phyloP scores from a whole-genome alignment of 805 yeast genomes.

The Lipomyces anomalus region DNA sequence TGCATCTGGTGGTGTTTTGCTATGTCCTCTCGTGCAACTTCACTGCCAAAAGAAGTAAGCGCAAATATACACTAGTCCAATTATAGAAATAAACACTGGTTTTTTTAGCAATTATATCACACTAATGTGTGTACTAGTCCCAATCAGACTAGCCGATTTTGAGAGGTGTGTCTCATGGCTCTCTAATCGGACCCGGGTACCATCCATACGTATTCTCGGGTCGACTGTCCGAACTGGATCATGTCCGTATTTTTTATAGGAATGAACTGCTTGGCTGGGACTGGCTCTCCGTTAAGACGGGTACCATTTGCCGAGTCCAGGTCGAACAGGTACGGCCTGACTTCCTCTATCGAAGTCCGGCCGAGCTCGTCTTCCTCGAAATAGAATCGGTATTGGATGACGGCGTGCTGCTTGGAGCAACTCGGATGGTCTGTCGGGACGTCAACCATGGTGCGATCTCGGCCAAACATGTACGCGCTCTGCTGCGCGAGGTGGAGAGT shows the following conservation, averaged over 20 bases:
- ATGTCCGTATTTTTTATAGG: constrained; percentile 41
- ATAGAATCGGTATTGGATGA: constrained; percentile 38
- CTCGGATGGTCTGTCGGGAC: constrained; percentile 39
- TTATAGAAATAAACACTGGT: too few species aligned
- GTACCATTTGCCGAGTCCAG: constrained; percentile 47
- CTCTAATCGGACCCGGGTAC: background rate
- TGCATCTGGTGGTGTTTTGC: too few species aligned
- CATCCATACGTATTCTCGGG: constrained; percentile 25
- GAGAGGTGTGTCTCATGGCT: too few species aligned
- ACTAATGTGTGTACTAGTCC: too few species aligned
- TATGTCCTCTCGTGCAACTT: too few species aligned
- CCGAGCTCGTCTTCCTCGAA: background rate
- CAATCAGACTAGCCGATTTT: too few species aligned
- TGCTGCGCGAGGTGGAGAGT: constrained; percentile 17
- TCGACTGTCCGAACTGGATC: constrained; percentile 35
- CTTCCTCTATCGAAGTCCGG: constrained; percentile 3
- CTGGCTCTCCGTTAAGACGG: constrained; percentile 36
- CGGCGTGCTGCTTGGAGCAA: constrained; percentile 68
- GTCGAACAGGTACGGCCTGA: constrained; percentile 42
- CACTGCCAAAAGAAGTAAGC: too few species aligned
- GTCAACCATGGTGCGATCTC: constrained; percentile 23
- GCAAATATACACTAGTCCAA: too few species aligned
- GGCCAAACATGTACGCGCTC: constrained; percentile 23
- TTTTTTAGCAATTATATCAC: too few species aligned
- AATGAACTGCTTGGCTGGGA: constrained; percentile 41